Base-by-base conservation (phyloP, 1,284 basidiomycete species). In the Amylostereum chailletii region DNA sequence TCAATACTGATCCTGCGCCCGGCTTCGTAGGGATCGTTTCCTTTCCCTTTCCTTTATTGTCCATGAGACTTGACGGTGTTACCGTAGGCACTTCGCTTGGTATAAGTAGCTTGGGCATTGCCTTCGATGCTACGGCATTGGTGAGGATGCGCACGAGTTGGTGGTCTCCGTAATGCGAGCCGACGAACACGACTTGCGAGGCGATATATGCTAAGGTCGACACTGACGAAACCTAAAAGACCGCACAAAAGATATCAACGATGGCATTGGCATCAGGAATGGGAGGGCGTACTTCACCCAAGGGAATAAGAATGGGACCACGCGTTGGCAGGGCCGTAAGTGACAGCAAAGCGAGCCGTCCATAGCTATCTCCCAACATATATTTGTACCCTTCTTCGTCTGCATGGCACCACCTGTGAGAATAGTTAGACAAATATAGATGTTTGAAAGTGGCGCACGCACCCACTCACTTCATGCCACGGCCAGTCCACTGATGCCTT, bases 101-200 rank as follows among this genome's bases (percentile, higher is more conserved):
- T 27, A 83, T 74, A 2, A 72, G 70, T 33, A 86, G 62, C 2
- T 77, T 77, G 1, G 71, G 70, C 2, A 57, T 19, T 19, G 19
- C 19, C 46, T n/a, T 69, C 69, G n/a, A 67, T 57, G 11, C 66
- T 62, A 5, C 73, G 1, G 72, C 66, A 6, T 43, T 30, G 6
- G 70, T 57, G 34, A 69, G 71, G 49, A 93, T 72, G 36, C 76
- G 74, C 2, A 95, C 58, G 9, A 96, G 65, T 54, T 90, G 84
- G 0, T 90, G 87, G 62, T 94, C 85, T 11, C 90, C 92, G 34
- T 79, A 73, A 53, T 91, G 85, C 1, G 93, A 95, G 2, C 90
- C 86, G 3, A 94, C 69, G 61, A 86, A 96, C 9, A 94, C 53
- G n/a, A 79, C 67, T 58, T 86, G 80, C 32, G 79, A 76, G 10